Percentiles rank a stretch among this genome's conserved stretches.
Evolutionary conservation across 352 stramenopile genomes (phyloP).

Genomic region (Globisporangium middletonii): DNA sequence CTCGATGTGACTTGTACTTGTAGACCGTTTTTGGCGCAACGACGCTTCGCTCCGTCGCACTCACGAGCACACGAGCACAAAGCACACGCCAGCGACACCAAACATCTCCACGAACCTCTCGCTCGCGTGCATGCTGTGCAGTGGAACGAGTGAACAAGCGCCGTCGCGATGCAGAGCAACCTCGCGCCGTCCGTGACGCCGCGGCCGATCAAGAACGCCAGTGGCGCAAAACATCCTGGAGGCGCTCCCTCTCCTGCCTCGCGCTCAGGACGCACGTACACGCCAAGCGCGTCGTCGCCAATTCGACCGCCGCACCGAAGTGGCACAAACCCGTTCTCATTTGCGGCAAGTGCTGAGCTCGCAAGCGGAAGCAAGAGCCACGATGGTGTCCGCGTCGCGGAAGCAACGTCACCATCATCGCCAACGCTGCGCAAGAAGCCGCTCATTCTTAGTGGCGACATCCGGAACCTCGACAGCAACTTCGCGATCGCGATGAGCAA

Average conservation of each 20-base stretch:
- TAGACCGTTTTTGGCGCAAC: too few species aligned
- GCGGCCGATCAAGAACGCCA: slow-evolving; percentile 35
- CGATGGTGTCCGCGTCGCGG: slow-evolving; percentile 18
- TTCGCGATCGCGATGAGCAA: slow-evolving; percentile 50
- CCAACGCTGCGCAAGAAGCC: slow-evolving; percentile 45
- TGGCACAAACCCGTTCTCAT: slow-evolving; percentile 9
- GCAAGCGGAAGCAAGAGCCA: slow-evolving; percentile 1
- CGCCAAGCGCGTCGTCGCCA: slow-evolving; percentile 42
- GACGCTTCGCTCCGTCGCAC: too few species aligned
- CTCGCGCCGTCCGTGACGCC: slow-evolving; percentile 60
- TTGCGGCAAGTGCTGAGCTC: not conserved
- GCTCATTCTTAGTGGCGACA: slow-evolving; percentile 58
- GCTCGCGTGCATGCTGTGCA: not conserved
- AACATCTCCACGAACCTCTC: not conserved
- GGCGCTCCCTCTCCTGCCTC: slow-evolving; percentile 7
- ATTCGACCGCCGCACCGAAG: slow-evolving; percentile 23
- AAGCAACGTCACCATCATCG: slow-evolving; percentile 20
- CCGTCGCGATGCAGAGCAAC: slow-evolving; percentile 19
- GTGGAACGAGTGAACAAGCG: too few species aligned
- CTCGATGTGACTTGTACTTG: too few species aligned
- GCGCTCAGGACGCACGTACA: slow-evolving; percentile 43
- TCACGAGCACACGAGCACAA: too few species aligned
- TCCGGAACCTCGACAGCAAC: slow-evolving; percentile 66
- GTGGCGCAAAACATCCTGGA: slow-evolving; percentile 5
- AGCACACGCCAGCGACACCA: not conserved